Conservation (phyloP, 202 grass and related monocot genomes). For the Carex sylvatica region DNA sequence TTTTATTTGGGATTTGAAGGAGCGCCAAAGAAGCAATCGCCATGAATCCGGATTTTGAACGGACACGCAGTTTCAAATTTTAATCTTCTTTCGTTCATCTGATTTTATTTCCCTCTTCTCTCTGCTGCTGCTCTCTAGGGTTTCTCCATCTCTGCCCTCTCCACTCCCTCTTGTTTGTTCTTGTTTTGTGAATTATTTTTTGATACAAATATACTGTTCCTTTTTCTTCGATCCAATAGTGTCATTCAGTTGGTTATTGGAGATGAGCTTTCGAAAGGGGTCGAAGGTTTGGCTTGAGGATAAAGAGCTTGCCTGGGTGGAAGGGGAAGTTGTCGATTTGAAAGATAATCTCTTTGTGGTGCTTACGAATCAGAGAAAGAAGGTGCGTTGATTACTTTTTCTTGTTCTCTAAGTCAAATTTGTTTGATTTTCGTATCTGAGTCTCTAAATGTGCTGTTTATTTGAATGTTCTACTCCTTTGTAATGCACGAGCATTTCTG, state of each 20-base stretch:
- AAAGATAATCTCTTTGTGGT: constrained; percentile 49
- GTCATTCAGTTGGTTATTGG: constrained; percentile 35
- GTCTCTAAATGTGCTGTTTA: not conserved
- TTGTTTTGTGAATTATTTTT: not conserved
- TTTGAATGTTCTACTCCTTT: not conserved
- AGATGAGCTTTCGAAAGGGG: constrained; percentile 91
- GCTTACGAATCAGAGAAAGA: constrained; percentile 61
- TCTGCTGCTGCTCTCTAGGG: constrained; percentile 7
- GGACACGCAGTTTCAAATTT: constrained; percentile 18
- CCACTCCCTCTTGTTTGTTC: not conserved
- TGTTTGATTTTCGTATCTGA: not conserved
- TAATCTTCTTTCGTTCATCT: not conserved
- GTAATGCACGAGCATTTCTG: not conserved
- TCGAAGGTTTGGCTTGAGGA: constrained; percentile 91
- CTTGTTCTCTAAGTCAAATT: constrained; percentile 32
- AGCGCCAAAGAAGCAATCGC: constrained; percentile 34
- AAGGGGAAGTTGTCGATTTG: constrained; percentile 73
- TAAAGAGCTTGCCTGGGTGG: constrained; percentile 76
- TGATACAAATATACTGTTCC: not conserved
- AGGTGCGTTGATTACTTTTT: constrained; percentile 43
- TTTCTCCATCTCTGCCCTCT: not conserved
- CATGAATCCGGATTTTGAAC: constrained; percentile 31
- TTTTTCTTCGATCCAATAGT: constrained; percentile 9
- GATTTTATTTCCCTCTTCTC: constrained; percentile 7
- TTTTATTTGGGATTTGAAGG: constrained; percentile 29